phyloP scores from a whole-genome alignment of 352 stramenopile genomes.

The Phytophthora melonis region DNA sequence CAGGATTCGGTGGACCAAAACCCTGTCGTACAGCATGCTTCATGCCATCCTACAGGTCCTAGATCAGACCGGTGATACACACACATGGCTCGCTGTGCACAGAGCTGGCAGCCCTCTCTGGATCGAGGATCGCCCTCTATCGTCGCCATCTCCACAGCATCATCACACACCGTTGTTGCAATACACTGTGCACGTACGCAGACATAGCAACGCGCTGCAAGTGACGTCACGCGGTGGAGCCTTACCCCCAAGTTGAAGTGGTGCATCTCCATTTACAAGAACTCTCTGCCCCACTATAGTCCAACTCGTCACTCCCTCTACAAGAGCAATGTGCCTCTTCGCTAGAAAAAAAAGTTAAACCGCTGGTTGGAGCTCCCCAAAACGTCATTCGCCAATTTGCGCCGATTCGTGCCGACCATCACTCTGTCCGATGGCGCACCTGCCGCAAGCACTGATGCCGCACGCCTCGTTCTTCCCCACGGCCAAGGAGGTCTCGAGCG shows the following conservation, averaged over 20 bases:
- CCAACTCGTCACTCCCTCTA: conserved; percentile 24
- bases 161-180: too few relatives aligned
- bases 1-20: background rate
- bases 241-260: conserved; percentile 34
- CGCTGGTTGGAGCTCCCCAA: background rate
- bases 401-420: conserved; percentile 16
- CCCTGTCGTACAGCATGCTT: background rate
- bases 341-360: background rate
- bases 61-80: background rate
- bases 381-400: conserved; percentile 26
- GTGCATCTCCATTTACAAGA: conserved; percentile 15
- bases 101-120: too few relatives aligned
- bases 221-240: conserved; percentile 11
- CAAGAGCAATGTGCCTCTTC: conserved; percentile 22
- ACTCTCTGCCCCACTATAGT: conserved; percentile 26
- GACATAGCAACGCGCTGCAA: background rate
- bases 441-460: conserved; percentile 38
- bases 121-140: too few relatives aligned
- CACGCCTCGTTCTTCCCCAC: conserved; percentile 86
- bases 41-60: background rate
- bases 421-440: conserved; percentile 17
- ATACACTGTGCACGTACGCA: background rate
- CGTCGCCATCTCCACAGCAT: too few relatives aligned
- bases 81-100: background rate
- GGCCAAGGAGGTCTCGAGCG: conserved; percentile 83